Evolutionary conservation across 2,329 filamentous ascomycete species (phyloP).

Genomic region (Leptoxyphium fumago): DNA sequence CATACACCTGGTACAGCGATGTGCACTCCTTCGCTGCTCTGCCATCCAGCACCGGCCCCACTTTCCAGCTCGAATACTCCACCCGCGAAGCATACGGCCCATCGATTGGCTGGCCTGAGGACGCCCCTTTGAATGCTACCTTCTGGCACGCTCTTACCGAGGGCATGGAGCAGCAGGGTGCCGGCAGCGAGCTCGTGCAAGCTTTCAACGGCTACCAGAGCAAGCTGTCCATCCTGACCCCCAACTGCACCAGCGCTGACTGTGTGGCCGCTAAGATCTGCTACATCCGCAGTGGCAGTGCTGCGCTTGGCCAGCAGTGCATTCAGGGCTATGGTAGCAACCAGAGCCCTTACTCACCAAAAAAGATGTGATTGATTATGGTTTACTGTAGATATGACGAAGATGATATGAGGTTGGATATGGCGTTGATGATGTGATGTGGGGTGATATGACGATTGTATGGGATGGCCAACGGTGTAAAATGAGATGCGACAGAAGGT

Average conservation of each 20-base stretch:
- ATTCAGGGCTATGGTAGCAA: slow-evolving; percentile 35
- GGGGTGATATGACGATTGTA: no score
- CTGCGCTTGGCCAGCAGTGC: slow-evolving; percentile 36
- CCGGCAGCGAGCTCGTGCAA: slow-evolving; percentile 26
- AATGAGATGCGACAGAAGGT: no score
- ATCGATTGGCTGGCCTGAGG: slow-evolving; percentile 29
- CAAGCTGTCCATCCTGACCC: slow-evolving; percentile 35
- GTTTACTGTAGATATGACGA: neutral
- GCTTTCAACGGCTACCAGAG: slow-evolving; percentile 38
- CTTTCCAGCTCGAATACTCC: slow-evolving; percentile 36
- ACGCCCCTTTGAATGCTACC: slow-evolving; percentile 41
- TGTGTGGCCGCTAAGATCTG: slow-evolving; percentile 43
- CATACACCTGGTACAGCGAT: slow-evolving; percentile 39
- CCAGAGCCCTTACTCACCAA: slow-evolving; percentile 22
- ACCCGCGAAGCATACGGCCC: slow-evolving; percentile 35
- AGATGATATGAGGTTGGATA: neutral
- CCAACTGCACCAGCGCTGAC: slow-evolving; percentile 36
- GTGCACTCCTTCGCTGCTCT: slow-evolving; percentile 31
- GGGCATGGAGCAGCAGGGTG: slow-evolving; percentile 32
- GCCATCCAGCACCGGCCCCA: slow-evolving; percentile 27
- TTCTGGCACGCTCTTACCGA: slow-evolving; percentile 46
- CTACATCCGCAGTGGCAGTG: slow-evolving; percentile 44
- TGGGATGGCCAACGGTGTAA: no score
- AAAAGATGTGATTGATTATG: neutral
- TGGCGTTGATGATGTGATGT: no score